phyloP scores from a whole-genome alignment of 331 rosid genomes.

The Pyrus hybrid region DNA sequence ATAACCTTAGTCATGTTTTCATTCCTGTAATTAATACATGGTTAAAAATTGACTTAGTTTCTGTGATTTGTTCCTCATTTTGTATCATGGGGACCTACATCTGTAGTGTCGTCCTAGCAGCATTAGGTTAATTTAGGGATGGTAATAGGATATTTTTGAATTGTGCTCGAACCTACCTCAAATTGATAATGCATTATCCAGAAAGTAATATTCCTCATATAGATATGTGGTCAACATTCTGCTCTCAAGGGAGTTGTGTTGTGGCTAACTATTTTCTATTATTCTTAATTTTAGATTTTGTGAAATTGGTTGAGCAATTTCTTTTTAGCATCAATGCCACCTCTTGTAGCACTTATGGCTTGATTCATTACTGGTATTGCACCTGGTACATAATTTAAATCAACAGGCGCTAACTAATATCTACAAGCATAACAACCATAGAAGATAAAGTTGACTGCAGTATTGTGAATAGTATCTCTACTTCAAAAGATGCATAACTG shows the following conservation, averaged over 20 bases:
- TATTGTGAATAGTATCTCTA: background rate
- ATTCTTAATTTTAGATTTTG: background rate
- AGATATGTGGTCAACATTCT: background rate
- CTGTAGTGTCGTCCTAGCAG: too few relatives aligned
- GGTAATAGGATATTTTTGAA: too few relatives aligned
- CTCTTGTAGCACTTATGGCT: conserved; percentile 91
- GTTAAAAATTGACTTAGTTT: too few relatives aligned
- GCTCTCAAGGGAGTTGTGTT: background rate
- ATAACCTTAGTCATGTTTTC: too few relatives aligned
- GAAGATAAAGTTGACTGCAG: background rate
- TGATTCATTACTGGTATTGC: conserved; percentile 77
- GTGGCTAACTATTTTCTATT: background rate
- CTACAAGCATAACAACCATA: background rate
- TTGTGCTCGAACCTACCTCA: too few relatives aligned
- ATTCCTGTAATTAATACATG: too few relatives aligned
- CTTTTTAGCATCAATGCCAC: conserved; percentile 71
- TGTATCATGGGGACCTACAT: too few relatives aligned
- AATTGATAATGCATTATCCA: conserved; percentile 5
- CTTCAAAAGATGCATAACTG: background rate
- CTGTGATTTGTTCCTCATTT: too few relatives aligned
- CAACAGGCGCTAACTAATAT: background rate
- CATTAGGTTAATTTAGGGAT: too few relatives aligned
- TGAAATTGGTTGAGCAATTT: background rate
- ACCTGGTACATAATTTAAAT: conserved; percentile 32
- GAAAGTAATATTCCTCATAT: conserved; percentile 42